These are phyloP conservation scores for Combretum micranthum DNA, from an alignment of 345 rosid genomes.

Conservation along the genomic window DNA sequence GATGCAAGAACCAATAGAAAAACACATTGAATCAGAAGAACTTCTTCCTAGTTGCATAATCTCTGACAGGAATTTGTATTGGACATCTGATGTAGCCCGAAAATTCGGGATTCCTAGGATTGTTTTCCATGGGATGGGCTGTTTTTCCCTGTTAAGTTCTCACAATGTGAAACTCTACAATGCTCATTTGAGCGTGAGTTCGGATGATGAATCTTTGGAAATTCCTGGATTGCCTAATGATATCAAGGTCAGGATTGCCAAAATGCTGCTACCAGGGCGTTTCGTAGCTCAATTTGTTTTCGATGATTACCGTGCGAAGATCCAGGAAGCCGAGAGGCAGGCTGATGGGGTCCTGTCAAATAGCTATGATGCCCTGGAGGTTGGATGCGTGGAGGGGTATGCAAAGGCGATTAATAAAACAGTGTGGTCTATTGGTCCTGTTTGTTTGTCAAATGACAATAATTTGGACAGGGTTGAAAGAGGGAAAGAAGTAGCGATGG, in stretches of 20 bases:
- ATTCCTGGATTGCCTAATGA: conserved; percentile 46
- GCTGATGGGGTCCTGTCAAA: conserved; percentile 62
- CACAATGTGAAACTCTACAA: conserved; percentile 35
- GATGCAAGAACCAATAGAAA: conserved; percentile 53
- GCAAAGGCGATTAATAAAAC: conserved; percentile 33
- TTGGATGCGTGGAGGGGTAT: conserved; percentile 37
- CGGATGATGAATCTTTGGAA: conserved; percentile 44
- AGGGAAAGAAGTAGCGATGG: conserved; percentile 53
- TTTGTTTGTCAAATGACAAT: conserved; percentile 44
- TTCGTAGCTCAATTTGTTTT: conserved; percentile 38
- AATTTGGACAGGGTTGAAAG: conserved; percentile 45
- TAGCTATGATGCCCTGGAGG: conserved; percentile 55
- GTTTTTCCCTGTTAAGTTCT: conserved; percentile 54
- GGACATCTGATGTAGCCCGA: conserved; percentile 51
- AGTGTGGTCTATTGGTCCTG: conserved; percentile 84
- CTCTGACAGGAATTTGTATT: conserved; percentile 60
- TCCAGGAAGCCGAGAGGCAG: conserved; percentile 51
- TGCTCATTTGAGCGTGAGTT: conserved; percentile 31
- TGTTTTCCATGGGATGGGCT: conserved; percentile 72
- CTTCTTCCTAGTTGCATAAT: conserved; percentile 65
- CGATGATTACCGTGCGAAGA: conserved; percentile 51
- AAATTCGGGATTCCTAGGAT: conserved; percentile 57
- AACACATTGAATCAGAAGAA: conserved; percentile 20
- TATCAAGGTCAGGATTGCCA: conserved; percentile 28
- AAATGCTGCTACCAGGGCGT: conserved; percentile 54